Percentiles rank a stretch among this genome's conserved stretches.
phyloP scores from a whole-genome alignment of 2,329 filamentous ascomycete species.

The Mollisiaceae sp. region DNA sequence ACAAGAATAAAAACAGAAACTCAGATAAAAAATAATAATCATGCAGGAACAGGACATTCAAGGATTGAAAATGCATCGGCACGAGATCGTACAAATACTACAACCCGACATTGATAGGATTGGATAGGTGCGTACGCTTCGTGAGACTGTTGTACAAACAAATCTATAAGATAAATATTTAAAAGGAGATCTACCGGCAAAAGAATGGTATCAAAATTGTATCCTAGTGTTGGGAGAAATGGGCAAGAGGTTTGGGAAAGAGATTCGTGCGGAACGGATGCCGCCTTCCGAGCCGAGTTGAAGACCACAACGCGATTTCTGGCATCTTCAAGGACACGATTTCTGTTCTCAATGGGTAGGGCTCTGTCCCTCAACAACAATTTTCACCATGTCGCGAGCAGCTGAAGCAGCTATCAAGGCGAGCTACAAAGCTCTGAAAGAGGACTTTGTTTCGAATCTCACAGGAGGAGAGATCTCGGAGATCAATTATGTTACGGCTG shows the following conservation, averaged over 20 bases:
- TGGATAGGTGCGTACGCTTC: no score
- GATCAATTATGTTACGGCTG: slow-evolving; percentile 83
- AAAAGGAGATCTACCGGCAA: neutral
- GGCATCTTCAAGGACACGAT: slow-evolving; percentile 29
- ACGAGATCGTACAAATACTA: neutral
- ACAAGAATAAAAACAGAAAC: neutral
- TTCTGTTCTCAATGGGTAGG: slow-evolving; percentile 9
- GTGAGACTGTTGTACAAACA: neutral
- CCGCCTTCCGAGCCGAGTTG: slow-evolving; percentile 1
- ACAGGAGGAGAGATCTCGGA: slow-evolving; percentile 83
- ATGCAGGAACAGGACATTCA: neutral
- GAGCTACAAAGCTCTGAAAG: slow-evolving; percentile 89
- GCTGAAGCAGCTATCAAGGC: slow-evolving; percentile 46
- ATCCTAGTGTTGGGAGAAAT: neutral
- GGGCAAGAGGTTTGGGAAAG: neutral
- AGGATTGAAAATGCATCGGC: neutral
- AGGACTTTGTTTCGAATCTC: slow-evolving; percentile 92
- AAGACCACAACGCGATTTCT: slow-evolving; percentile 25
- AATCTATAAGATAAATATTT: neutral
- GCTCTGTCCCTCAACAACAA: slow-evolving; percentile 14
- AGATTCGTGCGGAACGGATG: slow-evolving; percentile 7
- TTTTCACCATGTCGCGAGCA: slow-evolving; percentile 38
- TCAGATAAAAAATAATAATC: neutral
- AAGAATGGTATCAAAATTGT: neutral
- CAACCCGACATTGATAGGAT: neutral